These are phyloP conservation scores for Penicillium malachiteum DNA, from an alignment of 495 filamentous ascomycete species.

Conservation along the genomic window DNA sequence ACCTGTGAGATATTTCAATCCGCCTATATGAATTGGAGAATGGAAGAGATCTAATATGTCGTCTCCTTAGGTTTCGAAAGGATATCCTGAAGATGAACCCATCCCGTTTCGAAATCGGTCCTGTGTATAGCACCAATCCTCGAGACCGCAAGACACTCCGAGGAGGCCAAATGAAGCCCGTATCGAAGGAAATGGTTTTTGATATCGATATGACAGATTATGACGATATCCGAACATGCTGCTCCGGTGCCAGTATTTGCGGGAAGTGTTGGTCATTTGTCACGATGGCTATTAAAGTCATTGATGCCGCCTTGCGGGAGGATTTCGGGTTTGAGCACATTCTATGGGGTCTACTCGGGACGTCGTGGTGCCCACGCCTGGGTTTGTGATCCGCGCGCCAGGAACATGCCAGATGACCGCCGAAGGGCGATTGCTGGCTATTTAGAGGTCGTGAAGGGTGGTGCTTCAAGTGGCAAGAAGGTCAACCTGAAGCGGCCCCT, in stretches of 20 bases:
- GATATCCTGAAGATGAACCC: slow-evolving; percentile 84
- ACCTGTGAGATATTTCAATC: slow-evolving; percentile 60
- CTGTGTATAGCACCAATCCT: slow-evolving; percentile 89
- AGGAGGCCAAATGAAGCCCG: slow-evolving; percentile 62
- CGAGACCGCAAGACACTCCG: slow-evolving; percentile 86
- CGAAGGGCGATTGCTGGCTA: slow-evolving; percentile 82
- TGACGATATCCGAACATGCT: slow-evolving; percentile 94
- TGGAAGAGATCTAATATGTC: background rate
- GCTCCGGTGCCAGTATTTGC: slow-evolving; percentile 89
- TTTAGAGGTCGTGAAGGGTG: slow-evolving; percentile 81
- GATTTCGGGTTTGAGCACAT: slow-evolving; percentile 97
- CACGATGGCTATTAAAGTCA: slow-evolving; percentile 93
- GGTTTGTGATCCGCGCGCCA: slow-evolving; percentile 91
- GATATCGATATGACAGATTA: slow-evolving; percentile 99
- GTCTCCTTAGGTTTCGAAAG: slow-evolving; percentile 69
- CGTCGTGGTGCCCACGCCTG: slow-evolving; percentile 95
- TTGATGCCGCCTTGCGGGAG: slow-evolving; percentile 81
- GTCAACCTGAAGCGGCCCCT: slow-evolving; percentile 83
- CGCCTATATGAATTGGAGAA: background rate
- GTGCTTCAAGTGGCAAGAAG: slow-evolving; percentile 79
- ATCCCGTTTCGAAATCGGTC: slow-evolving; percentile 95
- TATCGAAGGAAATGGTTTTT: slow-evolving; percentile 92
- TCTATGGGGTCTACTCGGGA: slow-evolving; percentile 96
- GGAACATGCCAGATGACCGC: slow-evolving; percentile 78
- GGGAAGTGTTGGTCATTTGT: slow-evolving; percentile 94